Base-by-base conservation (phyloP, 495 filamentous ascomycete species). In the Penicillium alfredii region DNA sequence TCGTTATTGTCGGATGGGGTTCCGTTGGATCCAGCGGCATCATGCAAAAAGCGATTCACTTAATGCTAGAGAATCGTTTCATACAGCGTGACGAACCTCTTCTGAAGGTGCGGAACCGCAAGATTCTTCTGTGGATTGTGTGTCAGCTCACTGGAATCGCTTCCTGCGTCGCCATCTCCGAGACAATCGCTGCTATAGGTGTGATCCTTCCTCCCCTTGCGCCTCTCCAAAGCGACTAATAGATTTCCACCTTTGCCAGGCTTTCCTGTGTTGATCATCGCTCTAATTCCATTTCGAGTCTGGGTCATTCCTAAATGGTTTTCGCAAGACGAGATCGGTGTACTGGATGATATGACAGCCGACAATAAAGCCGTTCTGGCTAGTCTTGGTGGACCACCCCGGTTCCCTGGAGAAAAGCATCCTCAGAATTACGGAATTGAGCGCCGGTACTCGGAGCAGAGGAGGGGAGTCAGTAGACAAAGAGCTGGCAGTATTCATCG, bases 121-220 rank as follows among this genome's bases (percentile, higher is more conserved):
- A 48, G 10, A 75, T 77, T 4, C 58, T 86, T 29, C 86, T 81
- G 73, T 89, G 86, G 55, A 74, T 88, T 1, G 56, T 44, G 7
- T 62, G 83, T 19, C 77, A 92, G 61, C 55, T 86, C 6, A 6
- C 81, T 14, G 81, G 79, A 1, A 86, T 94, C 47, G 82, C 61
- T 4, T 81, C 80, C 4, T 87, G 81, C 3, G 86, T 94, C 53
- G 86, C 84, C 6, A 86, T 92, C 43, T 86, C 85, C 11, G 84
- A 90, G 58, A 92, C 86, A 0, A 81, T 90, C 26, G 86, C 84
- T 4, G 87, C 86, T 9, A 88, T 92, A 29, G 82, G 86, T 41
- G 25, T 7, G 33, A 22, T 32, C 23, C 15, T 30, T 12, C 27
- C 23, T 29, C 8, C 30, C 11, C 23, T 25, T 43, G n/a, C 6